These are phyloP conservation scores for Aspergillus olivimuriae DNA, from an alignment of 495 filamentous ascomycete genomes.

Conservation along the genomic window DNA sequence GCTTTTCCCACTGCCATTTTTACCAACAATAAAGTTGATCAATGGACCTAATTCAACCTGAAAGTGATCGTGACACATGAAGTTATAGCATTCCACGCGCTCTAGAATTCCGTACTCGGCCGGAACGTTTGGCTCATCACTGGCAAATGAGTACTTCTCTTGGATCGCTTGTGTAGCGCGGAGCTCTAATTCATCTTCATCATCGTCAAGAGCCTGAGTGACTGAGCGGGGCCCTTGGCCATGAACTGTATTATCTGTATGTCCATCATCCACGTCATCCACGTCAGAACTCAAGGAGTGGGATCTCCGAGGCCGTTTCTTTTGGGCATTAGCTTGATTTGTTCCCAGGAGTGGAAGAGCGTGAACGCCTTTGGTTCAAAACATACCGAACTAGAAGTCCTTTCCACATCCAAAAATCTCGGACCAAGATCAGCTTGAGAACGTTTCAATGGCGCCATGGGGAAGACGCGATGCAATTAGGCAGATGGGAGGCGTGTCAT, in stretches of 20 bases:
- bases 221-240: slow-evolving; percentile 18
- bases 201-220: slow-evolving; percentile 32
- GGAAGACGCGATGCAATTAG: slow-evolving; percentile 10
- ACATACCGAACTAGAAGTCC: slow-evolving; percentile 27
- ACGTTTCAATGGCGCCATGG: slow-evolving; percentile 44
- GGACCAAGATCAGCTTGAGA: slow-evolving; percentile 33
- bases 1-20: slow-evolving; percentile 99
- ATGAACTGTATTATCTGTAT: slow-evolving; percentile 20
- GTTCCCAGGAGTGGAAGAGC: background rate
- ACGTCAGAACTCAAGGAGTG: slow-evolving; percentile 16
- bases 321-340: slow-evolving; percentile 22
- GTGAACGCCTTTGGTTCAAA: background rate
- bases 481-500: background rate
- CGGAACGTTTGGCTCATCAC: slow-evolving; percentile 59
- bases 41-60: slow-evolving; percentile 78
- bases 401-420: slow-evolving; percentile 44
- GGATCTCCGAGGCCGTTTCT: slow-evolving; percentile 33
- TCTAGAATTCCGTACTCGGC: slow-evolving; percentile 83
- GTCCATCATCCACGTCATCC: slow-evolving; percentile 24
- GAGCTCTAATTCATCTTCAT: slow-evolving; percentile 51
- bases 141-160: slow-evolving; percentile 46
- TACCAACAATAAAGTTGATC: slow-evolving; percentile 96
- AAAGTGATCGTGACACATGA: slow-evolving; percentile 87
- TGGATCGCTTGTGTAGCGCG: slow-evolving; percentile 64
- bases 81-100: slow-evolving; percentile 78